phyloP scores from a whole-genome alignment of 2,329 filamentous ascomycete species.

The Ramularia endophylla region DNA sequence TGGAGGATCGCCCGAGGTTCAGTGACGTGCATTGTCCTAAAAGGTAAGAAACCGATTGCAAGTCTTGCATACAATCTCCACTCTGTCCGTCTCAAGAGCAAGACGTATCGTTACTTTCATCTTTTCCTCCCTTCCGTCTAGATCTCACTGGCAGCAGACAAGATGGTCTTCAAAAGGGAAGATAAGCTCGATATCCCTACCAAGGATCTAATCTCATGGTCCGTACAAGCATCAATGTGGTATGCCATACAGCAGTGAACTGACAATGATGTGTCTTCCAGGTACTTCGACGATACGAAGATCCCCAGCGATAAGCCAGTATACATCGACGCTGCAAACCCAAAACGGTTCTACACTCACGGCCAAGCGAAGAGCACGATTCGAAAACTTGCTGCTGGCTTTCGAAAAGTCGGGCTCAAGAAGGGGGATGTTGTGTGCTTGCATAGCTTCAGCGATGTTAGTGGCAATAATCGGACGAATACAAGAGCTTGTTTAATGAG shows the following conservation, averaged over 20 bases:
- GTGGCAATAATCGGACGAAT: neutral
- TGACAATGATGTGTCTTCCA: neutral
- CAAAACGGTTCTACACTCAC: slow-evolving; percentile 36
- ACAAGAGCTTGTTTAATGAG: neutral
- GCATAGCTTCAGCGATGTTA: slow-evolving; percentile 42
- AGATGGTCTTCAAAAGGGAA: slow-evolving; percentile 16
- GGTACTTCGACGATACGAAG: slow-evolving; percentile 41
- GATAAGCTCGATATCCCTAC: slow-evolving; percentile 33
- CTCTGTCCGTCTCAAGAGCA: too few species aligned
- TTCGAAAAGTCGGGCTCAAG: slow-evolving; percentile 42
- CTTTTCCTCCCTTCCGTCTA: too few species aligned
- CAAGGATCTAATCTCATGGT: slow-evolving; percentile 47
- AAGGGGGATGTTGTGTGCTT: slow-evolving; percentile 49
- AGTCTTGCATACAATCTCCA: too few species aligned
- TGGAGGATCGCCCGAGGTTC: too few species aligned
- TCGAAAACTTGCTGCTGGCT: slow-evolving; percentile 46
- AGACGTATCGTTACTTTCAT: too few species aligned
- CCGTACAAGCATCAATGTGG: neutral
- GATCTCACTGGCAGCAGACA: neutral
- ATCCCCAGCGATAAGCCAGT: slow-evolving; percentile 46
- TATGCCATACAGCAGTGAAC: neutral
- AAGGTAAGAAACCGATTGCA: too few species aligned
- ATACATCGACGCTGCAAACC: slow-evolving; percentile 42
- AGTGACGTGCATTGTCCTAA: too few species aligned
- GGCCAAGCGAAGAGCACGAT: slow-evolving; percentile 40